Evolutionary conservation across 2,329 filamentous ascomycete species (phyloP).

Genomic region (Aspergillus clavatus): DNA sequence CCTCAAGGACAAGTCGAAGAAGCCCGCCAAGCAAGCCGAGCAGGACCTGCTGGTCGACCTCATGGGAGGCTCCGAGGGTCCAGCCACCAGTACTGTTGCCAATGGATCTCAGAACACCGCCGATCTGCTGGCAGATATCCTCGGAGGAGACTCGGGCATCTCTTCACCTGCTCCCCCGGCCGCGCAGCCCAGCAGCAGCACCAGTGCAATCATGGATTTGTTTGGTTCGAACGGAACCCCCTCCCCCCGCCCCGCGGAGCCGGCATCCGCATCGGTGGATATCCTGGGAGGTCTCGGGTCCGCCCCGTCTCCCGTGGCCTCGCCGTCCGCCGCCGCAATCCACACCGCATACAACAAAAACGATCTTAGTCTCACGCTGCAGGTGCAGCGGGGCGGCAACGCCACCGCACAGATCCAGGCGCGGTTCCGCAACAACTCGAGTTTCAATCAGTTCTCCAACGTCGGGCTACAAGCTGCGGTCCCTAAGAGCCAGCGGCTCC

Average conservation of each 20-base stretch:
- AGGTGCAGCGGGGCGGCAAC: conserved; percentile 67
- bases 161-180: conserved; percentile 51
- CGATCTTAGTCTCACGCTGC: conserved; percentile 72
- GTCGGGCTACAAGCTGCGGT: conserved; percentile 92
- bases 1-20: conserved; percentile 69
- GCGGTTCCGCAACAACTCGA: conserved; percentile 73
- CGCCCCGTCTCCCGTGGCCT: conserved; percentile 46
- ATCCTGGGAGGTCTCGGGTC: conserved; percentile 42
- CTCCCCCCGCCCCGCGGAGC: conserved; percentile 46
- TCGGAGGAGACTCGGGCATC: conserved; percentile 65
- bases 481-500: conserved; percentile 91
- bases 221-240: conserved; percentile 56
- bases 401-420: conserved; percentile 76
- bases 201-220: conserved; percentile 83
- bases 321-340: conserved; percentile 43
- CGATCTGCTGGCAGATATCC: conserved; percentile 85
- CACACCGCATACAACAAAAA: conserved; percentile 83
- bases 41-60: conserved; percentile 88
- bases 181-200: conserved; percentile 50
- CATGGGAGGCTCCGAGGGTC: conserved; percentile 75
- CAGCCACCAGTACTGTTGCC: conserved; percentile 51
- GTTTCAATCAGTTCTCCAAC: conserved; percentile 60
- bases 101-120: conserved; percentile 68
- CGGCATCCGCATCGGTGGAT: conserved; percentile 38
- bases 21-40: conserved; percentile 74